These are phyloP conservation scores for Lyophyllum atratum DNA, from an alignment of 768 basidiomycete species.

Conservation along the genomic window DNA sequence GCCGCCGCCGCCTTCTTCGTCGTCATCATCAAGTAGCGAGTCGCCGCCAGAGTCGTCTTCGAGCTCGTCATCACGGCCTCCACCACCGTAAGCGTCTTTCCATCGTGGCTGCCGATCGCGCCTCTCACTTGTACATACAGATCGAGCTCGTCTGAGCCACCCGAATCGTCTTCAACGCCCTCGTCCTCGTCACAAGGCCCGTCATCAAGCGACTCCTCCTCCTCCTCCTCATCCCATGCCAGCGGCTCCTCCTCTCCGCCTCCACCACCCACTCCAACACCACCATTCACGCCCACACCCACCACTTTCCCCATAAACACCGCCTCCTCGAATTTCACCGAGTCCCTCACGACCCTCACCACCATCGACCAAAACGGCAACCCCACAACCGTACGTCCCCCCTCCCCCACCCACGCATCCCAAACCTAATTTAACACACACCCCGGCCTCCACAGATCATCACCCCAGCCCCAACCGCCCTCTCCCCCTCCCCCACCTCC, in stretches of 20 bases:
- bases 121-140: not conserved
- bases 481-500: constrained; percentile 2
- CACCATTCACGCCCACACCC: not conserved
- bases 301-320: not conserved
- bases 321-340: too few relatives aligned
- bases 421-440: not conserved
- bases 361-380: not conserved
- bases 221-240: not conserved
- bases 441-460: not conserved
- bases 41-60: not conserved
- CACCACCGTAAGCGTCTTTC: not conserved
- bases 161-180: not conserved
- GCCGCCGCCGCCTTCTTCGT: not conserved
- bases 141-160: not conserved
- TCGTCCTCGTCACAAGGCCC: not conserved
- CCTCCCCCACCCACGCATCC: not conserved
- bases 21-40: not conserved
- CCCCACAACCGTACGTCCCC: constrained; percentile 2
- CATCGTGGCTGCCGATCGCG: not conserved
- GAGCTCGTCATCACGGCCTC: not conserved
- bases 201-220: not conserved
- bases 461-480: constrained; percentile 10
- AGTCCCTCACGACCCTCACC: not conserved
- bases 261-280: not conserved
- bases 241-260: not conserved